A percentile compares a stretch with the other conserved stretches of the same genome.
phyloP scores from a whole-genome alignment of 1,284 basidiomycete species.

The Moesziomyces sp. region DNA sequence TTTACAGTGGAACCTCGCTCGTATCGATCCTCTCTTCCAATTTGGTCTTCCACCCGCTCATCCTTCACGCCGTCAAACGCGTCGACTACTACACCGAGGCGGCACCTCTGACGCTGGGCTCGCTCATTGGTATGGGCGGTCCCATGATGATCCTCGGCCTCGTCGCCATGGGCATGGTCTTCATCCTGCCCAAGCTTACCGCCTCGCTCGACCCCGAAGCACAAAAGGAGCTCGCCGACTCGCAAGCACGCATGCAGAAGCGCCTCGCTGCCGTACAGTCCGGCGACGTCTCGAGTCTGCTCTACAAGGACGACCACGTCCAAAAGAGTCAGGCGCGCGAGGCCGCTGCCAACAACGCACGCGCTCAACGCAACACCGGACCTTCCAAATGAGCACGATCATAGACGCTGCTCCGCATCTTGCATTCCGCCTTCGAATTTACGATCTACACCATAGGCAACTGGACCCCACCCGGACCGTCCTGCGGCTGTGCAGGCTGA shows the following conservation, averaged over 20 bases:
- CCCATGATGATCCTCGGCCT: constrained; percentile 46
- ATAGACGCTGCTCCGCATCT: neutral
- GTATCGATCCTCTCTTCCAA: constrained; percentile 31
- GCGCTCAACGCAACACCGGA: constrained; percentile 22
- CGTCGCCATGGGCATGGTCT: constrained; percentile 42
- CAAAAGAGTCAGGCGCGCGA: constrained; percentile 24
- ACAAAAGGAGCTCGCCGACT: constrained; percentile 45
- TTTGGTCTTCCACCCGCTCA: constrained; percentile 37
- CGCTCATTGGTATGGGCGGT: constrained; percentile 45
- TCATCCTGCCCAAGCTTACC: constrained; percentile 39
- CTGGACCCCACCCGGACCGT: constrained; percentile 6
- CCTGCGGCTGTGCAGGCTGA: constrained; percentile 26
- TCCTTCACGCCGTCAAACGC: constrained; percentile 39
- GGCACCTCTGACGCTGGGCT: constrained; percentile 35
- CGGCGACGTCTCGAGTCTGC: constrained; percentile 44
- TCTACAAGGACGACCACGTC: constrained; percentile 37
- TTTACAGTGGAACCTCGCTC: constrained; percentile 36
- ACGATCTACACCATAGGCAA: constrained; percentile 25
- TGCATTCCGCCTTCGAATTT: neutral
- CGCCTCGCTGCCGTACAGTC: constrained; percentile 48
- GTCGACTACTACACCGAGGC: constrained; percentile 45
- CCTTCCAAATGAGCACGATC: constrained; percentile 11
- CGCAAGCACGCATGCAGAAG: constrained; percentile 48
- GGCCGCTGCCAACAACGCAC: constrained; percentile 12
- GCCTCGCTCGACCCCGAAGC: constrained; percentile 47